Percentiles rank a stretch among this genome's conserved stretches.
Conservation (phyloP, 495 filamentous ascomycete species). For the Glarea lozoyensis region DNA sequence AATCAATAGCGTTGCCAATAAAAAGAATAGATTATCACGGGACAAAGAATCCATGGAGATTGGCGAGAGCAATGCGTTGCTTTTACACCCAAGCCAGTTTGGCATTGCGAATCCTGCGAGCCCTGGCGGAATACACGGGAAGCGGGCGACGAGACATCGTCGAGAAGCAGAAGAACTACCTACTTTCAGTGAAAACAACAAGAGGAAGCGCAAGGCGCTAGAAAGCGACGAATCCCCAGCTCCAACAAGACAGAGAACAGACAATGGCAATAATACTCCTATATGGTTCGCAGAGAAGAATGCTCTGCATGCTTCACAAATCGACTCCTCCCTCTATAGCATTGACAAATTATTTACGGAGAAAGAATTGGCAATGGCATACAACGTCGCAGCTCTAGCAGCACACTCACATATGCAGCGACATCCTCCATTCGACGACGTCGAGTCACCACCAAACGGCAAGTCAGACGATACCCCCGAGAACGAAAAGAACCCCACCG, state of each 20-base stretch:
- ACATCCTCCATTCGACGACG: conserved; percentile 40
- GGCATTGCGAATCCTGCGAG: conserved; percentile 71
- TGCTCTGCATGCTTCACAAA: conserved; percentile 36
- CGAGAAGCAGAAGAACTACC: conserved; percentile 72
- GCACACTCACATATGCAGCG: conserved; percentile 45
- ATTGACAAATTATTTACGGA: conserved; percentile 90
- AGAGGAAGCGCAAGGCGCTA: conserved; percentile 67
- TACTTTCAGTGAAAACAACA: conserved; percentile 54
- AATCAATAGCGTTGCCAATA: conserved; percentile 63
- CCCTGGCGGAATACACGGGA: conserved; percentile 70
- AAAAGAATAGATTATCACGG: conserved; percentile 65
- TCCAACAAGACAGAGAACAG: conserved; percentile 39
- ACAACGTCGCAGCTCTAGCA: conserved; percentile 61
- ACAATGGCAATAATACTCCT: conserved; percentile 39
- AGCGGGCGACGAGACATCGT: conserved; percentile 73
- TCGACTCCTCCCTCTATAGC: conserved; percentile 54
- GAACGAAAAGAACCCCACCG: conserved; percentile 43
- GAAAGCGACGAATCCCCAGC: conserved; percentile 69
- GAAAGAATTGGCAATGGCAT: conserved; percentile 74
- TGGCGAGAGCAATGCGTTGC: conserved; percentile 74
- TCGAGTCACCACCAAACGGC: conserved; percentile 19
- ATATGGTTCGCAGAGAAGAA: conserved; percentile 41
- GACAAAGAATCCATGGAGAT: conserved; percentile 87
- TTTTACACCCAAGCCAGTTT: conserved; percentile 89
- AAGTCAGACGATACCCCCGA: conserved; percentile 34